Base-by-base conservation (phyloP, 2,329 filamentous ascomycete species). In the Cytospora mali region DNA sequence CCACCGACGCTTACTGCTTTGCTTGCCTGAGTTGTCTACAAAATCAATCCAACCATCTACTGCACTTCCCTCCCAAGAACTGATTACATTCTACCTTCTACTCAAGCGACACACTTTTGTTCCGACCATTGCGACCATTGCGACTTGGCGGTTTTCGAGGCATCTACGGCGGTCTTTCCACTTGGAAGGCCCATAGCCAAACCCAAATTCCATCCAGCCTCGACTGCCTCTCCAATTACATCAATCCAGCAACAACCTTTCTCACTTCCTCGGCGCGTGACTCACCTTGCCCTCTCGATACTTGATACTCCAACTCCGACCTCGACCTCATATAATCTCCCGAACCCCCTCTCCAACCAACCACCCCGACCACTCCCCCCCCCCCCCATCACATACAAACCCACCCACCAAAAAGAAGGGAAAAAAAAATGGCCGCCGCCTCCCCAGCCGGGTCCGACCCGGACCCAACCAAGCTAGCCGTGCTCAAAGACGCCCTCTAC, bases 401-500 rank as follows among this genome's bases (percentile, higher is more conserved):
- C 23, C 31, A n/a, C n/a, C n/a, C n/a, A n/a, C n/a, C n/a, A n/a
- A n/a, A n/a, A n/a, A n/a, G n/a, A n/a, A n/a, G n/a, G n/a, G n/a
- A n/a, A n/a, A n/a, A n/a, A 28, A 33, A 2, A 4, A 65, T 65
- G 64, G 52, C 64, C 1, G 56, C 61, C 21, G 61, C 51, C 25
- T 63, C 56, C 49, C 57, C 64, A 6, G 46, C 61, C 13, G 64
- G 64, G 53, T 65, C 64, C 48, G 61, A 63, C 35, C 55, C 58
- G 54, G 72, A 74, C 66, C 66, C 68, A 16, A 67, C 71, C 50
- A 84, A 84, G 75, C 70, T 84, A 61, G 71, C 74, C 46, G 76
- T 84, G 61, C 79, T 83, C 71, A 86, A 87, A 70, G 76, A 83
- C 67, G 77, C 80, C 16, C 80, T 87, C 48, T 87, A 87, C 74